Base-by-base conservation (phyloP, 148 eudicot species). In the Cornus kousa region DNA sequence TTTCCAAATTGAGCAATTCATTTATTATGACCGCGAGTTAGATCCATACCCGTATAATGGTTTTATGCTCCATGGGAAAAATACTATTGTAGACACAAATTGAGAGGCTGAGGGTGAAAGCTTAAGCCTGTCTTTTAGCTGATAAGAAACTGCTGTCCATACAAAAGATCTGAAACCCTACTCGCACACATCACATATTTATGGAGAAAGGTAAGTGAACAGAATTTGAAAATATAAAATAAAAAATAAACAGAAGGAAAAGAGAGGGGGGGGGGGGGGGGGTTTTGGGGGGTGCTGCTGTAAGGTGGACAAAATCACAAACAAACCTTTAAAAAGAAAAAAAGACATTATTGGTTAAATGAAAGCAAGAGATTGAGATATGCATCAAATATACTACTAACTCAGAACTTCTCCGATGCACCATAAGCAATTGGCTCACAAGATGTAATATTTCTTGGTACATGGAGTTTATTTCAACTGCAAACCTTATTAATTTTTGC, bases 101-200 rank as follows among this genome's bases (percentile, higher is more conserved):
- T 95, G 99, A 31, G 99, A 95, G 55, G 94, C 89, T 69, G 99
- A 88, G 69, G 99, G 98, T 70, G 99, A 91, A 82, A 93, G 77
- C 80, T 90, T 83, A 66, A 95, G 88, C 74, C 79, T 78, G 75
- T 95, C 99, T 92, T 95, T 93, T 70, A 93, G 88, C 85, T 90
- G 97, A 83, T 93, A 95, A 50, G 97, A 91, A 78, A 93, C 97
- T 65, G 98, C 93, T 78, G 99, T 93, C 99, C 98, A 93, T 17
- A 92, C 99, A 81, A 95, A 95, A 48, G 98, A 93, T 85, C 97
- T 90, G 87, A 95, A 95, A 53, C 99, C 99, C 99, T 95, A 88
- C 62, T 81, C 75, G 59, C 59, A 80, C 65, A 82, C 65, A 71
- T 68, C 59, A 80, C 65, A 82, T 57, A 82, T 74, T 50, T 43